Percentiles rank a stretch among this genome's conserved stretches.
Conservation (phyloP, 1,284 basidiomycete species). For the Leccinum huronense region DNA sequence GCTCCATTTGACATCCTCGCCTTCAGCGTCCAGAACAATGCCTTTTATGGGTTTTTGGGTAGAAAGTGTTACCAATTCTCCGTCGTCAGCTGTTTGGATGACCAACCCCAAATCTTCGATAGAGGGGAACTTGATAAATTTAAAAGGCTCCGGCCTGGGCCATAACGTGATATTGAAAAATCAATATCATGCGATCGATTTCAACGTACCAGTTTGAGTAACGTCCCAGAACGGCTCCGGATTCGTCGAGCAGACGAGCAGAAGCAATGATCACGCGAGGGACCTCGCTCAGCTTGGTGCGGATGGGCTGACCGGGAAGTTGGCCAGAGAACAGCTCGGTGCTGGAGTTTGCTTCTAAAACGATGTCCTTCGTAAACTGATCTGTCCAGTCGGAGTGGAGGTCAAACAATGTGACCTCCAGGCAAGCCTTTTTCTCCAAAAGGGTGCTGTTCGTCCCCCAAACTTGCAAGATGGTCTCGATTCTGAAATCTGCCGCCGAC, state of each 20-base stretch:
- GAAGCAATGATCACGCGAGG: slow-evolving; percentile 73
- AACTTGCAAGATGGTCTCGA: slow-evolving; percentile 67
- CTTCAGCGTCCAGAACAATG: slow-evolving; percentile 75
- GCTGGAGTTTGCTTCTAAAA: slow-evolving; percentile 70
- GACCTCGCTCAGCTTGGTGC: slow-evolving; percentile 64
- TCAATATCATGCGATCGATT: slow-evolving; percentile 11
- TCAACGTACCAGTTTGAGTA: slow-evolving; percentile 70
- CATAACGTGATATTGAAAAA: slow-evolving; percentile 15
- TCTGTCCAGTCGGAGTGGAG: slow-evolving; percentile 60
- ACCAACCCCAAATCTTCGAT: slow-evolving; percentile 56
- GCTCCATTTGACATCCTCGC: slow-evolving; percentile 71
- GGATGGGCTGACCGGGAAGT: slow-evolving; percentile 66
- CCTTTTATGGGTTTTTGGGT: slow-evolving; percentile 78
- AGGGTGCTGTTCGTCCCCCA: slow-evolving; percentile 85
- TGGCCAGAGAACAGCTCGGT: slow-evolving; percentile 75
- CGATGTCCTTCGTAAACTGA: slow-evolving; percentile 49
- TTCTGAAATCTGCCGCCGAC: slow-evolving; percentile 63
- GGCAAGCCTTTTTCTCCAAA: slow-evolving; percentile 49
- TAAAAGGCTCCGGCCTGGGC: slow-evolving; percentile 84
- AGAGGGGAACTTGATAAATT: slow-evolving; percentile 80
- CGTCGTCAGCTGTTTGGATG: slow-evolving; percentile 50
- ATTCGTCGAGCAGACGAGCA: slow-evolving; percentile 62
- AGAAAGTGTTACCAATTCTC: slow-evolving; percentile 61
- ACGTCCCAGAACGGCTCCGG: slow-evolving; percentile 64
- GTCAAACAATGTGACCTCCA: slow-evolving; percentile 74